phyloP scores from a whole-genome alignment of 129 eudicot species.

The Mikania micrantha region DNA sequence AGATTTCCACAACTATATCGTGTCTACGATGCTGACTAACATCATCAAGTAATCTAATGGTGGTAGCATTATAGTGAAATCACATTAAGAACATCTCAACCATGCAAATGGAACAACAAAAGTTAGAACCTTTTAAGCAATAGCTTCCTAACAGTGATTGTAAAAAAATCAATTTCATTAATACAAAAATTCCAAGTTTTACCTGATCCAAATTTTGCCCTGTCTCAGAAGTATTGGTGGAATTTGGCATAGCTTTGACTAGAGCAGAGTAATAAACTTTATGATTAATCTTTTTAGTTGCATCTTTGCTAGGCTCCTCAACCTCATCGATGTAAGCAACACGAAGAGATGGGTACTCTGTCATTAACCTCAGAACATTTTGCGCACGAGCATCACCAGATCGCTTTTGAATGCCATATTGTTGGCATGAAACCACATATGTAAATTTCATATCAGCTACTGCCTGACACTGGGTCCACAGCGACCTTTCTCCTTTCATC shows the following conservation, averaged over 20 bases:
- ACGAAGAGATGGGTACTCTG: slow-evolving; percentile 87
- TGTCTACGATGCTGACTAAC: not conserved
- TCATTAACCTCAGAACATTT: slow-evolving; percentile 75
- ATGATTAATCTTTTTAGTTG: slow-evolving; percentile 53
- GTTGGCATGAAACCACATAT: slow-evolving; percentile 86
- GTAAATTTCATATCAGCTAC: slow-evolving; percentile 96
- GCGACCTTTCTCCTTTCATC: slow-evolving; percentile 74
- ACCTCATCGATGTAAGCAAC: slow-evolving; percentile 94
- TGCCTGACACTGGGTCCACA: slow-evolving; percentile 87
- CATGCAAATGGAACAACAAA: not conserved
- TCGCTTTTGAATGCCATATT: slow-evolving; percentile 70
- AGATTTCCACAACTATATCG: not conserved
- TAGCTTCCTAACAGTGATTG: not conserved
- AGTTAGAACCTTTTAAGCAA: not conserved
- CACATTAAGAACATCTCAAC: not conserved
- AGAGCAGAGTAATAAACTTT: slow-evolving; percentile 81
- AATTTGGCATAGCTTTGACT: slow-evolving; percentile 82
- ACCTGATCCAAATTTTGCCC: slow-evolving; percentile 91
- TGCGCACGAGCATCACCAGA: slow-evolving; percentile 80
- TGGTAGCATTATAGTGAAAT: not conserved
- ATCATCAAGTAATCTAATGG: not conserved
- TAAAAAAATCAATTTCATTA: not conserved
- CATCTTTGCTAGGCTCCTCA: slow-evolving; percentile 79
- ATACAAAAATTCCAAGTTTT: not conserved
- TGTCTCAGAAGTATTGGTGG: slow-evolving; percentile 63